Conservation (phyloP, 805 yeast genomes). For the Cyberlindnera amylophila region DNA sequence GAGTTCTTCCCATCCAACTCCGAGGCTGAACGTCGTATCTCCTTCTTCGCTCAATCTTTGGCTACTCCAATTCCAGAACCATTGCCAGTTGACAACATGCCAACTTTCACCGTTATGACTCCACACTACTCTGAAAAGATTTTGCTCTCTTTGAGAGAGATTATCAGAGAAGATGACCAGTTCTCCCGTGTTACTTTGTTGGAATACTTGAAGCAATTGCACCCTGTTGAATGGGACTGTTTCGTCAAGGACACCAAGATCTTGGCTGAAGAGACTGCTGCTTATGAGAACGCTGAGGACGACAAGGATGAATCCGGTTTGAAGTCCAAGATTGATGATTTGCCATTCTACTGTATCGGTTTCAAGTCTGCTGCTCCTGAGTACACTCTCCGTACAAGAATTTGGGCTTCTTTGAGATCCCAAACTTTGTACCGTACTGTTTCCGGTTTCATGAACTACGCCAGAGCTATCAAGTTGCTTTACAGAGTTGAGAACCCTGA, state of each 20-base stretch:
- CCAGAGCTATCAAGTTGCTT: slow-evolving; percentile 89
- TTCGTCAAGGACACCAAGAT: slow-evolving; percentile 95
- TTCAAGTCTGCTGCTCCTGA: slow-evolving; percentile 98
- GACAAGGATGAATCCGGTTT: slow-evolving; percentile 63
- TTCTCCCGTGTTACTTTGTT: slow-evolving; percentile 90
- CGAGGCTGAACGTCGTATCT: slow-evolving; percentile 99
- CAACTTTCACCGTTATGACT: slow-evolving; percentile 93
- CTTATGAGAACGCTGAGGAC: slow-evolving; percentile 45
- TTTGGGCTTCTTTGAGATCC: slow-evolving; percentile 97
- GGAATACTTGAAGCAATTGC: slow-evolving; percentile 91
- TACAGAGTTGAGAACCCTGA: slow-evolving; percentile 95
- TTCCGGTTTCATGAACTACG: slow-evolving; percentile 97
- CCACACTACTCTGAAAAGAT: slow-evolving; percentile 98
- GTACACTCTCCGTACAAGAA: slow-evolving; percentile 91
- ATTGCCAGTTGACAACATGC: slow-evolving; percentile 98
- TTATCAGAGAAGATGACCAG: slow-evolving; percentile 95
- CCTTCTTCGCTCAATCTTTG: slow-evolving; percentile 97
- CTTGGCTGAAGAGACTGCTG: slow-evolving; percentile 91
- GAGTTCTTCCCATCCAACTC: slow-evolving; percentile 96
- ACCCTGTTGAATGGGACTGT: slow-evolving; percentile 97
- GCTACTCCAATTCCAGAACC: slow-evolving; percentile 99
- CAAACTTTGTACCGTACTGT: slow-evolving; percentile 96
- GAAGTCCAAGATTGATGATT: slow-evolving; percentile 82
- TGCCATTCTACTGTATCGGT: slow-evolving; percentile 94
- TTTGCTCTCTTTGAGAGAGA: slow-evolving; percentile 86